Evolutionary conservation across 768 basidiomycete species (phyloP), one percentile per base, ranked within the genome.

Genomic region (Botryobasidium botryosum): DNA sequence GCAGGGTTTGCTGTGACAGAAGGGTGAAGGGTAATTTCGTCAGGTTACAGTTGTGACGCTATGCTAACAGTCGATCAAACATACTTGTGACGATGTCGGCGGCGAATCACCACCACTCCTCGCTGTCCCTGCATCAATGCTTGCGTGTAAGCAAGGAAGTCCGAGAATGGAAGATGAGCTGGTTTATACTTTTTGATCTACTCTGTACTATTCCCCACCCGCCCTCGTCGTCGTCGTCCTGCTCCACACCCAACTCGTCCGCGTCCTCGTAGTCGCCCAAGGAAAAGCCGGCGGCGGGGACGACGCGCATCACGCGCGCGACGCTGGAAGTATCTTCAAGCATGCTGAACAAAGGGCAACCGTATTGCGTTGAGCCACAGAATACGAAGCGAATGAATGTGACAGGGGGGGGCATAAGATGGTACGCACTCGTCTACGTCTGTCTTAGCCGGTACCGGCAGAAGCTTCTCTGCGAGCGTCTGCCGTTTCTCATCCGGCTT

Each of bases 201-300:
- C 72, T 72, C 60, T 66, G 71, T 52, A 87, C 81, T 35, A 83
- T 71, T 20, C 74, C 79, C 85, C 83, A 86, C 15, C 65, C 67
- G 2, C 75, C 79, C 41, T 78, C 81, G 44, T 82, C 82, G 56
- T 80, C 81, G 23, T 70, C 74, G 47, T 75, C 78, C 68, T n/a
- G 65, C 67, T 8, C 61, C 67, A 31, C n/a, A 28, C 17, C 26
- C 43, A 13, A 43, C 36, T 23, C 36, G 49, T 50, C 18, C 72
- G 44, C 72, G 42, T 82, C 77, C 46, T 83, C 82, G 53, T 83
- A 83, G 62, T 84, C 80, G 0, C 62, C 75, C 81, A 77, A 81
- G 0, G 78, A 72, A 56, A 77, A 79, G 0, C 80, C 79, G 5
- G 64, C 59, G 6, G 71, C 74, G 13, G 79, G 76, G 26, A 38